Conservation (phyloP, 1,284 basidiomycete species). For the Ceratobasidium sp. region DNA sequence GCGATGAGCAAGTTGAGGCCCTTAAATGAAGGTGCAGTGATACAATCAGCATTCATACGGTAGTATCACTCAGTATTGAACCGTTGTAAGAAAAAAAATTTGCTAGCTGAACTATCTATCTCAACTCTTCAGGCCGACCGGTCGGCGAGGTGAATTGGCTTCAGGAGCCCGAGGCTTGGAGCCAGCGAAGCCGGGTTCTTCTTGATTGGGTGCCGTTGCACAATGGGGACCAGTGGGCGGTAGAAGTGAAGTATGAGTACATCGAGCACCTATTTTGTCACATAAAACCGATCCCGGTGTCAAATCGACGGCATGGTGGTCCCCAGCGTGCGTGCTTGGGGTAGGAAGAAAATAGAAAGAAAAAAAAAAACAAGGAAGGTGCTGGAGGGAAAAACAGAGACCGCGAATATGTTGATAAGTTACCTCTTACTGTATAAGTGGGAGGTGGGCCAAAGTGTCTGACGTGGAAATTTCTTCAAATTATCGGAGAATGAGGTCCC, state of each 20-base stretch:
- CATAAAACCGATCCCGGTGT: too few species aligned
- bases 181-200: not conserved
- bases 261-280: too few species aligned
- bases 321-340: not conserved
- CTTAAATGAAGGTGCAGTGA: too few species aligned
- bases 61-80: not conserved
- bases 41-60: not conserved
- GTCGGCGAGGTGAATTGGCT: too few species aligned
- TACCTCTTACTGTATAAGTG: too few species aligned
- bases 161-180: conserved; percentile 7
- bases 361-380: not conserved
- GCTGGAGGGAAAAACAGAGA: not conserved
- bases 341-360: not conserved
- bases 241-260: not conserved
- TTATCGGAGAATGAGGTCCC: too few species aligned
- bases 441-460: too few species aligned
- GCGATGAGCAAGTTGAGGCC: too few species aligned
- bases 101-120: too few species aligned
- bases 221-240: not conserved
- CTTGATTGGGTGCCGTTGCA: not conserved
- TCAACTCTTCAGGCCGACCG: too few species aligned
- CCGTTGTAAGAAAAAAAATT: too few species aligned
- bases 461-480: too few species aligned
- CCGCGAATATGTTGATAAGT: not conserved
- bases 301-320: not conserved